A percentile compares a stretch with the other conserved stretches of the same genome.
These are phyloP conservation scores for Nakaseomyces glabratus DNA, from an alignment of 1,139 yeast species.

Conservation along the genomic window DNA sequence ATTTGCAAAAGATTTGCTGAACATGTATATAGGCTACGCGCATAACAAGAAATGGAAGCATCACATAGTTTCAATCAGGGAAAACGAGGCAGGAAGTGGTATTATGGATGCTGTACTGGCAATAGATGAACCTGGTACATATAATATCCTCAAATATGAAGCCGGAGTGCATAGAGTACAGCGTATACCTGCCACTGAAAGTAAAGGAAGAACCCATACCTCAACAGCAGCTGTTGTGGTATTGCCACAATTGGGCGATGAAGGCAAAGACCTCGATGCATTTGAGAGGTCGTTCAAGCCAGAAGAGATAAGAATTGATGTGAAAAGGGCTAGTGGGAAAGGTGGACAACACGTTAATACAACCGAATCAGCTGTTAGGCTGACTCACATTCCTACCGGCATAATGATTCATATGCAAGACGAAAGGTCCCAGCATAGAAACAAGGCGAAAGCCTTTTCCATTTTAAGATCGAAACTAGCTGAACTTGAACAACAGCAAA, in stretches of 20 bases:
- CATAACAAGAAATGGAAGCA: slow-evolving; percentile 57
- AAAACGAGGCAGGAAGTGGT: slow-evolving; percentile 49
- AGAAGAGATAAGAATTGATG: slow-evolving; percentile 84
- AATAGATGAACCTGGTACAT: slow-evolving; percentile 70
- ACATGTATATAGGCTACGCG: slow-evolving; percentile 75
- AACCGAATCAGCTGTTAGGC: slow-evolving; percentile 91
- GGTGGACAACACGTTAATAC: slow-evolving; percentile 99
- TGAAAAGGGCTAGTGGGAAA: slow-evolving; percentile 94
- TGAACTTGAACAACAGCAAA: slow-evolving; percentile 62
- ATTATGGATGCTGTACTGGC: slow-evolving; percentile 69
- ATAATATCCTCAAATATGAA: slow-evolving; percentile 65
- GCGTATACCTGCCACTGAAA: slow-evolving; percentile 85
- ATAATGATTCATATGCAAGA: slow-evolving; percentile 86
- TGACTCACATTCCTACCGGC: slow-evolving; percentile 90
- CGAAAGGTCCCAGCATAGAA: slow-evolving; percentile 88
- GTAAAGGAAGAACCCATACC: slow-evolving; percentile 90
- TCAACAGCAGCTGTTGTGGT: slow-evolving; percentile 95
- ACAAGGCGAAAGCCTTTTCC: slow-evolving; percentile 89
- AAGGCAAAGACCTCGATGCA: slow-evolving; percentile 40
- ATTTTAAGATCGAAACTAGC: slow-evolving; percentile 78
- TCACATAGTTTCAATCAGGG: slow-evolving; percentile 51
- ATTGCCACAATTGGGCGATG: slow-evolving; percentile 69
- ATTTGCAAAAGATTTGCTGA: slow-evolving; percentile 68
- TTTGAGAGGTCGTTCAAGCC: slow-evolving; percentile 73
- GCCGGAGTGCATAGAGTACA: slow-evolving; percentile 97